Evolutionary conservation across 106 monocot species (phyloP), one percentile per base, ranked within the genome.

Genomic region (Dendrobium huoshanense): DNA sequence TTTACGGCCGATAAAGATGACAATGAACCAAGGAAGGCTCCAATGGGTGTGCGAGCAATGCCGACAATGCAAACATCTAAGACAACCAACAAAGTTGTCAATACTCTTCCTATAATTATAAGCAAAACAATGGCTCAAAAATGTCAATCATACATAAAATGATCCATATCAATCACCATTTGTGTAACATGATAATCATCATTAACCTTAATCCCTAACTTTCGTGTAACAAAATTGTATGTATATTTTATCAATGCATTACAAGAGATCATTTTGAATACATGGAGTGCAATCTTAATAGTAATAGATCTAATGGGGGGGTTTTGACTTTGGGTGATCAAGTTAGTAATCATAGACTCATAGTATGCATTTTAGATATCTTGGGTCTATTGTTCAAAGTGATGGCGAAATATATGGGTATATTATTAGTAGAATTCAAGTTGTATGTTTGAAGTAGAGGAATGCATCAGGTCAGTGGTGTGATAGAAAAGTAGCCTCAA

Each of bases 21-120:
- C 78, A 99, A 81, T 24, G 95, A 83, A 82, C 99, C 99, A 86
- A 99, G 95, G 85, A 99, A 95, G n/a, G 84, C 85, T 45, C 99
- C 99, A 83, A 99, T 95, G 11, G 99, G 99, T 75, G 99, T 99
- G 18, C 98, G 87, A 79, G 98, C 86, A 78, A 93, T 88, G 76
- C 98, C 98, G 84, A 99, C 98, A 86, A 99, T 77, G 77, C 98
- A 99, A 75, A 99, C 98, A 95, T 95, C 98, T 99, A 85, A 67
- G 17, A 48, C 45, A 47, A 7, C 19, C 41, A 74, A 43, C 13
- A 13, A 44, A 20, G 42, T 20, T 10, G 16, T 43, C n/a, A 41
- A 44, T 43, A 29, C 7, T 44, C 41, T 42, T 18, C 4, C 18
- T 20, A 8, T 43, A 43, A 43, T 74, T 74, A 74, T 43, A 74